phyloP scores from a whole-genome alignment of 768 basidiomycete species.

The Obba rivulosa region DNA sequence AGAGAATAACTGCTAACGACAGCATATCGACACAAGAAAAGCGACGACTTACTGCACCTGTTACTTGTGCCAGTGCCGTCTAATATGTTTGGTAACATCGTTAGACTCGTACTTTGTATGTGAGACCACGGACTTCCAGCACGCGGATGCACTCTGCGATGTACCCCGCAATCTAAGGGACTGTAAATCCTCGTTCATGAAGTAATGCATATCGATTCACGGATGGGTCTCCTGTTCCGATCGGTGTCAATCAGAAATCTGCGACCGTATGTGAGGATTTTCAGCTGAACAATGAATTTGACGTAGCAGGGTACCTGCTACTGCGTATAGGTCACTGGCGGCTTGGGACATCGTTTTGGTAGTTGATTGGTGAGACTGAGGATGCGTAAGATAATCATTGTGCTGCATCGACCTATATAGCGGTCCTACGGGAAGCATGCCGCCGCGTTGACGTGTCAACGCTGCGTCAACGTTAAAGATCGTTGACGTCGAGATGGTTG shows the following conservation, averaged over 20 bases:
- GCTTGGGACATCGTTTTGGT: background rate
- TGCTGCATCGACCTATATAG: too few relatives aligned
- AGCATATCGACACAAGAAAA: background rate
- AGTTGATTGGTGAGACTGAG: too few relatives aligned
- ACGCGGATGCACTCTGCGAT: conserved; percentile 80
- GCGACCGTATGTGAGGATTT: too few relatives aligned
- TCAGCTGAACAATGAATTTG: too few relatives aligned
- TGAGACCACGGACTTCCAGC: conserved; percentile 77
- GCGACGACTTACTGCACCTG: conserved; percentile 64
- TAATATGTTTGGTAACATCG: background rate
- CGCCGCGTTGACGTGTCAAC: too few relatives aligned
- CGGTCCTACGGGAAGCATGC: too few relatives aligned
- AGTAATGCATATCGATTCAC: conserved; percentile 34
- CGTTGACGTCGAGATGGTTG: too few relatives aligned
- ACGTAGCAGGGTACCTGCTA: conserved; percentile 48
- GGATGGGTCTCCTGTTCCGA: conserved; percentile 71
- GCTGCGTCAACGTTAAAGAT: too few relatives aligned
- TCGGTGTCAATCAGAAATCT: conserved; percentile 89
- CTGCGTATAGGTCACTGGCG: conserved; percentile 57
- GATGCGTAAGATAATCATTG: too few relatives aligned
- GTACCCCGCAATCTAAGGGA: conserved; percentile 60
- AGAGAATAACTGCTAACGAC: background rate
- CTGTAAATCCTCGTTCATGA: conserved; percentile 18
- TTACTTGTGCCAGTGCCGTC: background rate
- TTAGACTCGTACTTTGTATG: conserved; percentile 55